Evolutionary conservation across 768 basidiomycete species (phyloP), one percentile per base, ranked within the genome.

Genomic region (Russula foetens): DNA sequence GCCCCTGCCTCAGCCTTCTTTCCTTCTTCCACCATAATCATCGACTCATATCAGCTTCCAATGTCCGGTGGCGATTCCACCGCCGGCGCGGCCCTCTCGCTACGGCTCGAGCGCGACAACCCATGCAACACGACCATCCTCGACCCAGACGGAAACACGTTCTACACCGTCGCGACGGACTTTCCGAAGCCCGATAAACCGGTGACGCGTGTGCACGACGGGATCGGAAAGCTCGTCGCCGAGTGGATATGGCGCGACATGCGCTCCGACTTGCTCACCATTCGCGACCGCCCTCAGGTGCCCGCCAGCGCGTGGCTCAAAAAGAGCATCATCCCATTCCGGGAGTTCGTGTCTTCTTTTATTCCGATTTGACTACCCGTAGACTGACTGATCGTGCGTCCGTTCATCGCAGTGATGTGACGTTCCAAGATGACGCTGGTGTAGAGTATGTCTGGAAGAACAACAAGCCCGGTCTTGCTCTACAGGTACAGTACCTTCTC

Each of bases 231-330:
- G 33, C 54, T 55, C 39, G 59, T 66, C 56, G 63, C 65, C 28
- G 52, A 63, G 51, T 66, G 65, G 65, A 59, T 45, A 33, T 66
- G 65, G 65, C 58, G 65, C 35, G 62, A 64, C 24, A 35, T 38
- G 19, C 65, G 65, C 28, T 60, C 65, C 11, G 65, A 66, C 52
- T n/a, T 64, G 47, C 65, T 66, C 58, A 64, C 54, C 45, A 51
- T 63, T 14, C 38, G 58, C 52, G 55, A 24, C 44, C 58, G 17
- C 28, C 55, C 53, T 14, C 45, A 38, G 35, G 11, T 46, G 7
- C 41, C 55, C 8, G 62, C 63, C 21, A 64, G 65, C n/a, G 41
- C 58, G 21, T 66, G 65, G 65, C 62, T 66, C 41, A 60, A 58
- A 47, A 66, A 64, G 43, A 64, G 62, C 35, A 35, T 66, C 38